Conservation (phyloP, 2,329 filamentous ascomycete species). For the Aaosphaeria arxii region DNA sequence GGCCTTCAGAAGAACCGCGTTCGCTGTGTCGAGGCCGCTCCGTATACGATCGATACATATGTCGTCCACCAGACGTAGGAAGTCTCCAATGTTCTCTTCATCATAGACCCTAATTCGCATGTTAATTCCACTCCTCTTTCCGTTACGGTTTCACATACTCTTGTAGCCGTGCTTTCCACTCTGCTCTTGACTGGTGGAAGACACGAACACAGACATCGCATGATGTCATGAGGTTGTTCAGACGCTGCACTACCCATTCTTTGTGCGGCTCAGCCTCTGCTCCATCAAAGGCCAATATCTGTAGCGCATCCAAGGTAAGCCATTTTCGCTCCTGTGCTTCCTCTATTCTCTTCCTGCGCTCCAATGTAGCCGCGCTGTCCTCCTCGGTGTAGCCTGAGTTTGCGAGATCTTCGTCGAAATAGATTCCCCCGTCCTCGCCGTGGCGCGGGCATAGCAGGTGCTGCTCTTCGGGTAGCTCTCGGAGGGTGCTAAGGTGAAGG, state of each 20-base stretch:
- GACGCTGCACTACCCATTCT: constrained; percentile 37
- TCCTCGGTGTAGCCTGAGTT: constrained; percentile 26
- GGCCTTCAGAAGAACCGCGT: constrained; percentile 39
- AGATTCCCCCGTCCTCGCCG: constrained; percentile 32
- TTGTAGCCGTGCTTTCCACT: constrained; percentile 40
- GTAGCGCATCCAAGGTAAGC: constrained; percentile 40
- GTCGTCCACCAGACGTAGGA: constrained; percentile 45
- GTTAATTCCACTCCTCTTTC: constrained; percentile 7
- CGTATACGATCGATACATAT: constrained; percentile 46
- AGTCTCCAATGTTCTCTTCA: constrained; percentile 42
- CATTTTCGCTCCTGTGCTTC: constrained; percentile 41
- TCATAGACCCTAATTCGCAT: constrained; percentile 34
- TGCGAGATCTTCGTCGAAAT: constrained; percentile 46
- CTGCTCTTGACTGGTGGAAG: constrained; percentile 44
- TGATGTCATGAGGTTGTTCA: constrained; percentile 41
- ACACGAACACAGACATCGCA: constrained; percentile 51
- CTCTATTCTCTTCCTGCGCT: constrained; percentile 32
- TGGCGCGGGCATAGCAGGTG: constrained; percentile 51
- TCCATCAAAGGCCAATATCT: constrained; percentile 49
- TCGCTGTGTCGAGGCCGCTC: constrained; percentile 41
- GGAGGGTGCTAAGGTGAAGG: constrained; percentile 31
- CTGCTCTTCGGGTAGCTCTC: constrained; percentile 33
- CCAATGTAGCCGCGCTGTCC: constrained; percentile 15
- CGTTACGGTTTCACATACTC: constrained; percentile 14
- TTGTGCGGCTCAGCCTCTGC: constrained; percentile 44